Conservation (phyloP, 306 rosid species). For the Citrullus amarus region DNA sequence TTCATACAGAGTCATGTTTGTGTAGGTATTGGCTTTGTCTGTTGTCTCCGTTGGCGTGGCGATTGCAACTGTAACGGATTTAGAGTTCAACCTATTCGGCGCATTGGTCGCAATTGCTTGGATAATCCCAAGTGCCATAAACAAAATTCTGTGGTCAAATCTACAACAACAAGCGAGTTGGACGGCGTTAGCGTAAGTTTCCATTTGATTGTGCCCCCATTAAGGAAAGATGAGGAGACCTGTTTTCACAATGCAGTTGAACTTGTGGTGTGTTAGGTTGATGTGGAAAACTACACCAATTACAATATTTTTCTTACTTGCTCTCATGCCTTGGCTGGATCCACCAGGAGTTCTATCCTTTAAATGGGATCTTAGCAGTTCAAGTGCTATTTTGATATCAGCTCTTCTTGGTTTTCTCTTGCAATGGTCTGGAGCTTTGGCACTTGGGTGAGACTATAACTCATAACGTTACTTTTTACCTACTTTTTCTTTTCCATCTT, state of each 20-base stretch:
- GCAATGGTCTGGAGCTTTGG: slow-evolving; percentile 97
- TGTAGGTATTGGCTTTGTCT: slow-evolving; percentile 66
- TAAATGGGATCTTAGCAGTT: slow-evolving; percentile 54
- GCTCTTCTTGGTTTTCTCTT: slow-evolving; percentile 89
- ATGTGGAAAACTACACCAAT: slow-evolving; percentile 92
- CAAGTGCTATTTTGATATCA: slow-evolving; percentile 48
- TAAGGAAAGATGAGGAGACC: background rate
- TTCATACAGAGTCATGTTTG: background rate
- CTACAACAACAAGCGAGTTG: slow-evolving; percentile 77
- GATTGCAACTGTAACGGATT: slow-evolving; percentile 77
- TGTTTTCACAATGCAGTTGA: background rate
- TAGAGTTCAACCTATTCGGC: slow-evolving; percentile 78
- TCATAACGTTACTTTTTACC: background rate
- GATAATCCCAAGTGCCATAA: slow-evolving; percentile 83
- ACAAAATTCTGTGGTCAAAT: slow-evolving; percentile 78
- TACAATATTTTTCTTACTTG: slow-evolving; percentile 66
- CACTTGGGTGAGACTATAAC: slow-evolving; percentile 64
- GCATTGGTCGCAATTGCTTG: slow-evolving; percentile 57
- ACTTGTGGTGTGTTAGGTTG: slow-evolving; percentile 36
- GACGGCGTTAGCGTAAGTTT: slow-evolving; percentile 84
- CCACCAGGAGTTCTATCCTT: slow-evolving; percentile 85
- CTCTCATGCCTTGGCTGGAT: slow-evolving; percentile 95
- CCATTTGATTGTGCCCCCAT: background rate
- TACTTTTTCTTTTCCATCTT: background rate
- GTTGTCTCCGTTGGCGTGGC: slow-evolving; percentile 74